Conservation (phyloP, 306 rosid genomes). For the Prinsepia uniflora region DNA sequence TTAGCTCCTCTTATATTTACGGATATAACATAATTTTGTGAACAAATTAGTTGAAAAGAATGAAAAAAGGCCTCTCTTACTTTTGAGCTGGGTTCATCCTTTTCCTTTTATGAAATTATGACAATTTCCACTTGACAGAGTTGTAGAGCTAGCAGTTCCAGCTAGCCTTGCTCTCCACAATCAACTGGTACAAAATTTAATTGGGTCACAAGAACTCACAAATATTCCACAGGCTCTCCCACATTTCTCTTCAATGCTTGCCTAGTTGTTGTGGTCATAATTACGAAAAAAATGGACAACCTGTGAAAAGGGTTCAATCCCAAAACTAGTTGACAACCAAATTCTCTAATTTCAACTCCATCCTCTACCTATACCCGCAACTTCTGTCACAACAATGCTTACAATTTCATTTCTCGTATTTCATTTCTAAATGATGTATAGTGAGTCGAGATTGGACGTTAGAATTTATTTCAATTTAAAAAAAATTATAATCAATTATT, state of each 20-base stretch:
- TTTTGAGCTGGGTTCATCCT: background rate
- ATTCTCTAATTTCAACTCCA: background rate
- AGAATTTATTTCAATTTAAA: too few relatives aligned
- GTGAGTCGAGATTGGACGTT: too few relatives aligned
- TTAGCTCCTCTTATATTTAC: too few relatives aligned
- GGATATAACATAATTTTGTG: background rate
- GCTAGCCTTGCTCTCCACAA: slow-evolving; percentile 2
- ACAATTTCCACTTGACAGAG: background rate
- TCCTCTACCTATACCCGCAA: background rate
- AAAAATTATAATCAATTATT: too few relatives aligned
- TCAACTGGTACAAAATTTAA: background rate
- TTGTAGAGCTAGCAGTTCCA: background rate
- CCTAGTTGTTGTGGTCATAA: background rate
- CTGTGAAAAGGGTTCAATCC: background rate
- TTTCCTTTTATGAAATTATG: background rate
- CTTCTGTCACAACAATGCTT: too few relatives aligned
- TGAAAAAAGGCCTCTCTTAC: background rate
- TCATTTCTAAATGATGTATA: too few relatives aligned
- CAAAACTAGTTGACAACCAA: background rate
- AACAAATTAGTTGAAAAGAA: background rate
- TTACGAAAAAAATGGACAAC: background rate
- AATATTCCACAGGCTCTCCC: background rate
- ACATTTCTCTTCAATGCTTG: background rate
- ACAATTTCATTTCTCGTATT: too few relatives aligned
- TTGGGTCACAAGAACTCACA: slow-evolving; percentile 1